Base-by-base conservation (phyloP, 768 basidiomycete species). In the Suillus alpinus region DNA sequence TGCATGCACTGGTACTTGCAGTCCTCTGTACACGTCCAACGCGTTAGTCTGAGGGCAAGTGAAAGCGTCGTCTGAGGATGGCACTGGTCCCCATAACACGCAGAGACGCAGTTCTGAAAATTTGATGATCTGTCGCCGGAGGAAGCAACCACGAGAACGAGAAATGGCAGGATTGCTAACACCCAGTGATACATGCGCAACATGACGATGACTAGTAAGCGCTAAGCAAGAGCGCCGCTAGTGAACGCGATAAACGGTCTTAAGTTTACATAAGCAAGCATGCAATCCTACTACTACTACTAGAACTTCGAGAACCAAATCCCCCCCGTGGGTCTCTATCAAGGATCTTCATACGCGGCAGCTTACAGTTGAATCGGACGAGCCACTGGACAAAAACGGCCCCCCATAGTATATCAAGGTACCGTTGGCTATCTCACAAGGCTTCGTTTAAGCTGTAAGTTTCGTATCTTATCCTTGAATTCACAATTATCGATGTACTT, bases 1-100 rank as follows among this genome's bases (percentile, higher is more conserved):
- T 95, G 93, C 85, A 90, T 93, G 76, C 97, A 99, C 4, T 70
- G 72, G 71, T 99, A 99, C 71, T 86, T 86, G 80, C 96, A 99
- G 71, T 97, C 82, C 63, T 92, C 93, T 10, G 71, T 69, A 75
- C 95, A 97, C 36, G 90, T 85, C 95, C 95, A 98, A n/a, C 84
- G 78, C 31, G 91, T 89, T 60, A 91, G 67, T 34, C 83, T 80
- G 37, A 92, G 80, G 36, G 82, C 71, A n/a, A 86, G 65, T 3
- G 89, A 74, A 32, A 86, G 75, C 7, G 71, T 63, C n/a, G 72
- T 71, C 57, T 68, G 70, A 9, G 78, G 66, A 29, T 66, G 63
- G 60, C 77, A 79, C 4, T 40, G 59, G 36, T 68, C 65, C 4
- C 68, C 68, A 13, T 69, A 58, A 60, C 79, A 80, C 0, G 64